Evolutionary conservation across 371 early-diverging fungal species (phyloP).

Genomic region (Mortierella sp.): DNA sequence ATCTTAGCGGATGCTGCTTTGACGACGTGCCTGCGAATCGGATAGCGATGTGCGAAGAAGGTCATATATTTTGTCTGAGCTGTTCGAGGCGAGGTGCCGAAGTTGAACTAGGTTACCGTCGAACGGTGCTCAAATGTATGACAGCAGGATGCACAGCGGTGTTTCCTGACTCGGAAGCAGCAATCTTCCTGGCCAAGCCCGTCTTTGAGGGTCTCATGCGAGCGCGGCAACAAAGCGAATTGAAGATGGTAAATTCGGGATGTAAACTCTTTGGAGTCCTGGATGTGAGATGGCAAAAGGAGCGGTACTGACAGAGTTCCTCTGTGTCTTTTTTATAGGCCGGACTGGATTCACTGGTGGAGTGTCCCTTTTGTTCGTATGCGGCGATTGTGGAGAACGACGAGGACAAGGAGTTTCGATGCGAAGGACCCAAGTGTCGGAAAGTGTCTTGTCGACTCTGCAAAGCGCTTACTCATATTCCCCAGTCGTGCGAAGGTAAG

Average conservation of each 20-base stretch:
- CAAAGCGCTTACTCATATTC: slow-evolving; percentile 60
- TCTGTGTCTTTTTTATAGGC: slow-evolving; percentile 36
- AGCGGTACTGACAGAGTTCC: neutral
- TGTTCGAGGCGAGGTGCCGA: slow-evolving; percentile 64
- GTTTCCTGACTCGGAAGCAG: slow-evolving; percentile 59
- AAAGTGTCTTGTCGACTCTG: slow-evolving; percentile 64
- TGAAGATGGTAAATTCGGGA: slow-evolving; percentile 45
- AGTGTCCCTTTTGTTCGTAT: slow-evolving; percentile 67
- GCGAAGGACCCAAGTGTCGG: slow-evolving; percentile 57
- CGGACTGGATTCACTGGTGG: slow-evolving; percentile 59
- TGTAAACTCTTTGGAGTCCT: neutral
- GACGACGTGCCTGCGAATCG: slow-evolving; percentile 47
- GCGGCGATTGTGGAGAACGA: slow-evolving; percentile 60
- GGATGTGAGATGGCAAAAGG: neutral
- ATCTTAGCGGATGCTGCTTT: slow-evolving; percentile 56
- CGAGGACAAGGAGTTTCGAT: slow-evolving; percentile 63
- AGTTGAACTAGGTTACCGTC: slow-evolving; percentile 59
- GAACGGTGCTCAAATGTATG: slow-evolving; percentile 64
- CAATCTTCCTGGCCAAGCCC: slow-evolving; percentile 48
- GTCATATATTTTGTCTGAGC: slow-evolving; percentile 66
- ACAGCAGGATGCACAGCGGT: slow-evolving; percentile 57
- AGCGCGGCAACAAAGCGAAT: slow-evolving; percentile 61
- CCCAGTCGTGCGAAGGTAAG: slow-evolving; percentile 63
- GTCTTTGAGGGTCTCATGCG: slow-evolving; percentile 60
- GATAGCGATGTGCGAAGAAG: slow-evolving; percentile 64